A percentile compares a stretch with the other conserved stretches of the same genome.
phyloP scores from a whole-genome alignment of 2,329 filamentous ascomycete species.

The Whalleya microplaca region DNA sequence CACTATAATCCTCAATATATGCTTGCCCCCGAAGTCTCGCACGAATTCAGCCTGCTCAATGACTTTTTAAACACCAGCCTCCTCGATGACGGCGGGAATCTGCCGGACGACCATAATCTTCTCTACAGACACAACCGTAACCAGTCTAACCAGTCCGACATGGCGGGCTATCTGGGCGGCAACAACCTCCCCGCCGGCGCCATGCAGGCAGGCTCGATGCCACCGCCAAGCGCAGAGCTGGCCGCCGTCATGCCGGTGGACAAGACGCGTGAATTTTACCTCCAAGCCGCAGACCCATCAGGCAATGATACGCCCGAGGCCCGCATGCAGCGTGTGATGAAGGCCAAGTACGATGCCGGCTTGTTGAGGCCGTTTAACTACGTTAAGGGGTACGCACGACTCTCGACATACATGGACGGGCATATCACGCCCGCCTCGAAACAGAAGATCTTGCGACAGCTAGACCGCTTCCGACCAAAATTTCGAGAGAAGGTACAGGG shows the following conservation, averaged over 20 bases:
- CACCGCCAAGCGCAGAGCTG: constrained; percentile 51
- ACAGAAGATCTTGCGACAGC: constrained; percentile 87
- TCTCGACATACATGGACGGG: constrained; percentile 89
- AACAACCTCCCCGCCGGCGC: constrained; percentile 37
- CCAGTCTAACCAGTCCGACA: constrained; percentile 47
- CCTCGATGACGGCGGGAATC: constrained; percentile 78
- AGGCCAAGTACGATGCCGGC: constrained; percentile 94
- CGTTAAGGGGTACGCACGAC: constrained; percentile 88
- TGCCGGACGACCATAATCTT: constrained; percentile 65
- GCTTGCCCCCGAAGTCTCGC: constrained; percentile 89
- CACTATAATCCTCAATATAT: constrained; percentile 92
- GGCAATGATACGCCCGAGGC: constrained; percentile 86
- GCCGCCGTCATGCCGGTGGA: constrained; percentile 66
- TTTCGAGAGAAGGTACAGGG: constrained; percentile 94
- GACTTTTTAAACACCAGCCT: constrained; percentile 94
- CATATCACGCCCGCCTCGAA: constrained; percentile 82
- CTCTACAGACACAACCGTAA: constrained; percentile 44
- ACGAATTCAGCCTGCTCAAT: constrained; percentile 95
- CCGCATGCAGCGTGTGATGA: constrained; percentile 90
- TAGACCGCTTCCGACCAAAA: constrained; percentile 92
- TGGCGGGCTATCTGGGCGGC: constrained; percentile 50
- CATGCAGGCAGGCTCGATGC: constrained; percentile 49
- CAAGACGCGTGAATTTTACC: constrained; percentile 86
- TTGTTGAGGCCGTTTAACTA: constrained; percentile 98
- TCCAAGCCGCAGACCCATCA: constrained; percentile 93